phyloP scores from a whole-genome alignment of 768 basidiomycete genomes.

The Pleurotus platypus region DNA sequence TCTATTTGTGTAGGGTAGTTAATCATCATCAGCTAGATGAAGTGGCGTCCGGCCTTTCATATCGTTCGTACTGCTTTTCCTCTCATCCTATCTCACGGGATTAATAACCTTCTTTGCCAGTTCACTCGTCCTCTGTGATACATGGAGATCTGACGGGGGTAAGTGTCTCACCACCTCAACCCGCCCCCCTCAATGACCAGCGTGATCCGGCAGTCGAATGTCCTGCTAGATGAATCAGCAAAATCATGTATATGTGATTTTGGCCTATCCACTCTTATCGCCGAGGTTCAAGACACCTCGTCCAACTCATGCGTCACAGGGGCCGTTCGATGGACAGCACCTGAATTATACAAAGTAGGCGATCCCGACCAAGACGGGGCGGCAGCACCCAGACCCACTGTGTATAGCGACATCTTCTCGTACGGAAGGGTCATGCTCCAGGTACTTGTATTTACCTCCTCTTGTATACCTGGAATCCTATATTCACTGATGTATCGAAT shows the following conservation, averaged over 20 bases:
- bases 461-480: not conserved
- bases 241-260: conserved; percentile 1
- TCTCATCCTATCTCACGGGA: not conserved
- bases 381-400: not conserved
- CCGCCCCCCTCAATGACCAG: not conserved
- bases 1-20: not conserved
- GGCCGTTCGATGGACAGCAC: conserved; percentile 3
- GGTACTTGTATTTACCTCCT: not conserved
- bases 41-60: not conserved
- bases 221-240: not conserved
- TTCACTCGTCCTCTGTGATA: not conserved
- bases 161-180: not conserved
- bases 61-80: not conserved
- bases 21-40: not conserved
- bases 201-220: not conserved
- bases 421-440: conserved; percentile 1
- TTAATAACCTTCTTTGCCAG: not conserved
- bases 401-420: not conserved
- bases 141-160: conserved; percentile 6
- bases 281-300: conserved; percentile 2
- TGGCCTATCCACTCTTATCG: conserved; percentile 1
- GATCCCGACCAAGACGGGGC: not conserved
- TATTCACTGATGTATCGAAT: not conserved
- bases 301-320: not conserved
- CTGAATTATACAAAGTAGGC: not conserved